A percentile compares a stretch with the other conserved stretches of the same genome.
Evolutionary conservation across 2,329 filamentous ascomycete species (phyloP).

Genomic region (Colletotrichum filicis): DNA sequence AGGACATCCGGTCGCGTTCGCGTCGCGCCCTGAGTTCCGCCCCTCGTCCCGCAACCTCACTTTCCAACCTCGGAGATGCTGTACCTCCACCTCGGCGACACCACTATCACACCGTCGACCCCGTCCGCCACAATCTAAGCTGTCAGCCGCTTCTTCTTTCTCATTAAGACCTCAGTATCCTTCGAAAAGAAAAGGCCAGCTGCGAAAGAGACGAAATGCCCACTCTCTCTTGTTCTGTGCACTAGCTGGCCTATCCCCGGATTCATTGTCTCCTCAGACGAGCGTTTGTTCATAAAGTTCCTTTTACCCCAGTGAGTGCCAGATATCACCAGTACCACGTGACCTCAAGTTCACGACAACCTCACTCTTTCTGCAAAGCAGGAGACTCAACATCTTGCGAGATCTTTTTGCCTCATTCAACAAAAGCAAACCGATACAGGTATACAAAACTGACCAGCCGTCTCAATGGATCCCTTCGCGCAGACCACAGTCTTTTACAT

Average conservation of each 20-base stretch:
- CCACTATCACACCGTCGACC: neutral
- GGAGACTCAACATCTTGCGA: neutral
- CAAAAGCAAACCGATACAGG: neutral
- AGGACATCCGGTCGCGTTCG: slow-evolving; percentile 23
- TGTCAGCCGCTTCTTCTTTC: neutral
- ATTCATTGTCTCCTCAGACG: neutral
- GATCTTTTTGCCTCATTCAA: neutral
- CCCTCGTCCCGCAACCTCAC: slow-evolving; percentile 20
- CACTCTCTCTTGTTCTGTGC: neutral
- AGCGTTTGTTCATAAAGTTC: neutral
- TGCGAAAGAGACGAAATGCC: slow-evolving; percentile 3
- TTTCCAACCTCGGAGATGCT: slow-evolving; percentile 17
- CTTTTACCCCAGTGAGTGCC: neutral
- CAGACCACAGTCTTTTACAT: neutral
- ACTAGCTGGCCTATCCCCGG: slow-evolving; percentile 5
- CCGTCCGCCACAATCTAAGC: neutral
- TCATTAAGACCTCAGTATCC: neutral
- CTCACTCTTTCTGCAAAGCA: neutral
- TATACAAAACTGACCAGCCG: neutral
- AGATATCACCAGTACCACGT: neutral
- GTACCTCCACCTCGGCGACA: slow-evolving; percentile 1
- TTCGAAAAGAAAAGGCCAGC: neutral
- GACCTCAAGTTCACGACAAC: neutral
- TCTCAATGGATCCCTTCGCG: neutral
- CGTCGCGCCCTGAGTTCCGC: slow-evolving; percentile 21